Evolutionary conservation across 1,284 basidiomycete genomes (phyloP).

Genomic region (Ceratobasidium sp.): DNA sequence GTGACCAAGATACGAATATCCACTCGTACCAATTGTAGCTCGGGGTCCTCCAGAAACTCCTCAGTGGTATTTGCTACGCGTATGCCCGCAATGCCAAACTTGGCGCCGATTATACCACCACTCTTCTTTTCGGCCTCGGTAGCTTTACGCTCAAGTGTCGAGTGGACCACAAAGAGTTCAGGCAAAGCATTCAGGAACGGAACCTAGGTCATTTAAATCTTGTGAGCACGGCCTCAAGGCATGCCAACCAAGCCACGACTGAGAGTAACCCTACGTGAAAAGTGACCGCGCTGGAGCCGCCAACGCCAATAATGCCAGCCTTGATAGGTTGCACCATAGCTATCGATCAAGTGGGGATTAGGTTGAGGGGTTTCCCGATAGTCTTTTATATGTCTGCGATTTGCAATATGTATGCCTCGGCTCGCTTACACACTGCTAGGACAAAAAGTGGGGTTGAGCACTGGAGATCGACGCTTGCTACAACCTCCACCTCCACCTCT

Average conservation of each 20-base stretch:
- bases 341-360: not conserved
- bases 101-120: slow-evolving; percentile 41
- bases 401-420: not conserved
- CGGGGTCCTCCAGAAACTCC: slow-evolving; percentile 49
- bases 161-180: slow-evolving; percentile 45
- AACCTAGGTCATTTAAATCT: not conserved
- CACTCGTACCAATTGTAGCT: slow-evolving; percentile 47
- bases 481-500: slow-evolving; percentile 4
- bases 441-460: not conserved
- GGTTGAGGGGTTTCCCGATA: not conserved
- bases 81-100: slow-evolving; percentile 43
- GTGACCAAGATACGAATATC: not conserved
- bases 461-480: not conserved
- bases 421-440: not conserved
- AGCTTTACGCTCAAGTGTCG: slow-evolving; percentile 49
- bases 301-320: slow-evolving; percentile 33
- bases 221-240: too few species aligned
- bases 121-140: slow-evolving; percentile 42
- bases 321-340: slow-evolving; percentile 1
- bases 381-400: not conserved
- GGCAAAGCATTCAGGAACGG: slow-evolving; percentile 34
- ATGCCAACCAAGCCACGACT: too few species aligned
- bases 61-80: slow-evolving; percentile 49
- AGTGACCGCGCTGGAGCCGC: slow-evolving; percentile 28
- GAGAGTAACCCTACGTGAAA: slow-evolving; percentile 5